These are phyloP conservation scores for Cyclocybe cylindracea DNA, from an alignment of 768 basidiomycete species.

Conservation along the genomic window DNA sequence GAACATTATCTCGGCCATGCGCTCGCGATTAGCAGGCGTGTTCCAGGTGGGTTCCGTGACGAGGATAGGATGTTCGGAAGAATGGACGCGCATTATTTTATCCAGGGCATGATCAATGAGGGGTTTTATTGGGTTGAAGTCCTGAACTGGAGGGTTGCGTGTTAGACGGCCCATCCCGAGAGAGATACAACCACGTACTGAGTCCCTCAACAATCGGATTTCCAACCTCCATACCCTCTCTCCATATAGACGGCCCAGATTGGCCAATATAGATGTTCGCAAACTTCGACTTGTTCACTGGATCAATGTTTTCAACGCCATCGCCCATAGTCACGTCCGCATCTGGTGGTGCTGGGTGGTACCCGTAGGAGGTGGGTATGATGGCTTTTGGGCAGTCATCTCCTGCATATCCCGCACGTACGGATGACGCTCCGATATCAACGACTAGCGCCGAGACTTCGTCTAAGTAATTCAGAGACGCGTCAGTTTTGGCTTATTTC, in stretches of 20 bases:
- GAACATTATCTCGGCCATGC: slow-evolving; percentile 97
- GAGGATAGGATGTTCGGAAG: slow-evolving; percentile 87
- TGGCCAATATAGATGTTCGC: slow-evolving; percentile 82
- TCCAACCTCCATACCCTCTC: slow-evolving; percentile 83
- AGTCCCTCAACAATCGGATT: slow-evolving; percentile 86
- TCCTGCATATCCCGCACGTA: slow-evolving; percentile 96
- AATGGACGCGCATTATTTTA: slow-evolving; percentile 74
- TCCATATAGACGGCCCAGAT: slow-evolving; percentile 87
- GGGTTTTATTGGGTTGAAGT: slow-evolving; percentile 74
- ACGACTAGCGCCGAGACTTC: slow-evolving; percentile 97
- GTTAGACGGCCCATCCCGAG: background rate
- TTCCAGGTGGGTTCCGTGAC: slow-evolving; percentile 98
- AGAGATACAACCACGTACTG: slow-evolving; percentile 47
- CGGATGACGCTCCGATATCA: slow-evolving; percentile 88
- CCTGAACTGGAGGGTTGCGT: slow-evolving; percentile 48
- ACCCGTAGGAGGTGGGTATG: slow-evolving; percentile 89
- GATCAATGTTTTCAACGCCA: slow-evolving; percentile 35
- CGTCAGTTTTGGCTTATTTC: slow-evolving; percentile 9
- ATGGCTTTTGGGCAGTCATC: slow-evolving; percentile 95
- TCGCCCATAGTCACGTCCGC: slow-evolving; percentile 59
- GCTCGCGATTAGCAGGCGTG: slow-evolving; percentile 86
- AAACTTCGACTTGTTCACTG: slow-evolving; percentile 37
- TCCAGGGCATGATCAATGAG: slow-evolving; percentile 75
- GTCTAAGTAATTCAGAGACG: slow-evolving; percentile 47
- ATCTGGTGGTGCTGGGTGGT: slow-evolving; percentile 46